Evolutionary conservation across 2,329 filamentous ascomycete species (phyloP), one percentile per base, ranked within the genome.

Genomic region (Hypoxylon sp.): DNA sequence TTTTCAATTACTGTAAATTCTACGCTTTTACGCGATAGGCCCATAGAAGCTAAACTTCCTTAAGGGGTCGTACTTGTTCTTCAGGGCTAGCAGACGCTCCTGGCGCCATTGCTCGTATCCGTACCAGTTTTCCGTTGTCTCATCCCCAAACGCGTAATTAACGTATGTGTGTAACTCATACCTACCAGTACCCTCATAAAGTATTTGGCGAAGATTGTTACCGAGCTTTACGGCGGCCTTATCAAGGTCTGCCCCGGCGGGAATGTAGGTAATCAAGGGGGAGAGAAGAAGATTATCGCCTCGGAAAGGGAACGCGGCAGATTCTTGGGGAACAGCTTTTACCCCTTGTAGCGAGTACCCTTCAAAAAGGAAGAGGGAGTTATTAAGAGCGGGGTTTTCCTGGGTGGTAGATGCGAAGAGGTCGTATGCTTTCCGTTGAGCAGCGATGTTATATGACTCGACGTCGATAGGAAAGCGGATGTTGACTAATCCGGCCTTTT

Each of bases 41-140:
- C 69, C 74, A 55, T 73, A 80, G 72, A 60, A 81, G 60, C 71
- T 76, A 53, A 79, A 80, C 42, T 73, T 74, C 19, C 74, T 55
- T 14, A 71, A 33, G 5, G 76, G 79, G 60, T 81, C 80, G 67
- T 79, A 80, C 66, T 76, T 77, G 47, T 73, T 73, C 71, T 81
- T 82, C 59, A 81, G 66, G 14, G 70, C 72, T 64, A 74, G 74
- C 67, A 82, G 73, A 52, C 77, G 79, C 58, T 79, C 75, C 61
- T 80, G 73, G 33, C 81, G 75, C 79, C 80, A 82, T 52, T 72
- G 64, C 52, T 82, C 80, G 66, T 77, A 78, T 46, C 80, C 81
- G 70, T 83, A 82, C 73, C 77, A 67, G 9, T 73, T 73, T 42
- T 77, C 52, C 1, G 52, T 65, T 5, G 66, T 63, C 65, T 81